Percentiles rank a stretch among this genome's conserved stretches.
Conservation (phyloP, 2,329 filamentous ascomycete genomes). For the Alternaria longipes region DNA sequence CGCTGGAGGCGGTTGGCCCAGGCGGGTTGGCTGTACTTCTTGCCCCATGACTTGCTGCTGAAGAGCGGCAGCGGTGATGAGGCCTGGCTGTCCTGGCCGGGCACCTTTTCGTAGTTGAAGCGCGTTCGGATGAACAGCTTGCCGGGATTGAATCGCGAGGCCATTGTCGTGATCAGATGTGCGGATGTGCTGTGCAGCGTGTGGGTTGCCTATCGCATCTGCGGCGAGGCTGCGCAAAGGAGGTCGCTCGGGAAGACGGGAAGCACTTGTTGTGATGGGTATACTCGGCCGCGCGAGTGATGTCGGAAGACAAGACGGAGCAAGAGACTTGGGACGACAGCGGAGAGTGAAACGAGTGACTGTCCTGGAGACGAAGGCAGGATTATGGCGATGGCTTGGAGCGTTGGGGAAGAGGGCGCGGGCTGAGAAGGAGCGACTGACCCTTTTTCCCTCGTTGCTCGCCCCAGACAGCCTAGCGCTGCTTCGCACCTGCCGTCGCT, state of each 20-base stretch:
- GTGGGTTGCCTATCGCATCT: constrained; percentile 44
- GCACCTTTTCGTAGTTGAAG: constrained; percentile 59
- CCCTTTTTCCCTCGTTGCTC: constrained; percentile 25
- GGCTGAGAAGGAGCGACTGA: constrained; percentile 21
- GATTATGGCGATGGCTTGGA: constrained; percentile 20
- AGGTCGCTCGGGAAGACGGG: constrained; percentile 2
- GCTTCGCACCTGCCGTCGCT: constrained; percentile 19
- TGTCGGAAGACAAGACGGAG: constrained; percentile 14
- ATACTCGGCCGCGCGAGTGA: constrained; percentile 25
- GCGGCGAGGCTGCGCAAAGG: constrained; percentile 29
- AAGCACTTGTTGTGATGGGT: constrained; percentile 10
- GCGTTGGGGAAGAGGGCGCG: constrained; percentile 26
- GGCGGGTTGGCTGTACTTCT: constrained; percentile 45
- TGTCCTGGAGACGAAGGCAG: constrained; percentile 33
- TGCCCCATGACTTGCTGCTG: constrained; percentile 50
- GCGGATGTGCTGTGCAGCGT: constrained; percentile 25
- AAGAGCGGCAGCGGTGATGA: constrained; percentile 53
- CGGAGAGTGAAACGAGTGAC: constrained; percentile 41
- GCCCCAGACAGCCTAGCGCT: constrained; percentile 21
- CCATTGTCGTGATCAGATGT: constrained; percentile 36
- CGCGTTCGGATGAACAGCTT: constrained; percentile 55
- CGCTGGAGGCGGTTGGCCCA: constrained; percentile 53
- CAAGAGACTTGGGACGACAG: constrained; percentile 19
- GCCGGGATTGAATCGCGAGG: constrained; percentile 55
- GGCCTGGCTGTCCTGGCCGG: constrained; percentile 53